phyloP scores from a whole-genome alignment of 345 rosid genomes.

The Garcia nutans region DNA sequence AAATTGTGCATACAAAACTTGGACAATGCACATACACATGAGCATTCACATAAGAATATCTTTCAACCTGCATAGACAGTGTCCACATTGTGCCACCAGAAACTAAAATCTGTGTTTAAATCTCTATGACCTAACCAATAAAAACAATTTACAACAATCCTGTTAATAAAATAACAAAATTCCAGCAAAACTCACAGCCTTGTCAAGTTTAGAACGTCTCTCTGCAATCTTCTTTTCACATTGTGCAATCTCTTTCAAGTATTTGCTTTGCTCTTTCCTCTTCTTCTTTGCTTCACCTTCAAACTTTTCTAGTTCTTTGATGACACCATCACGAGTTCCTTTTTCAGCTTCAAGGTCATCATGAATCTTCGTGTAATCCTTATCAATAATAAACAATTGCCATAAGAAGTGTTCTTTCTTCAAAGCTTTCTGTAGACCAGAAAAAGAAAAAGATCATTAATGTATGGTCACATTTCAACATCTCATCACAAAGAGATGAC shows the following conservation, averaged over 20 bases:
- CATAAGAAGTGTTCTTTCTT: conserved; percentile 80
- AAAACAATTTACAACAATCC: neutral
- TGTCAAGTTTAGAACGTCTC: conserved; percentile 62
- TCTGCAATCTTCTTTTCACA: conserved; percentile 82
- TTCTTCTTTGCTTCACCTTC: conserved; percentile 59
- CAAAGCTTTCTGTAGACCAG: conserved; percentile 70
- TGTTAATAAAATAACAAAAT: conserved; percentile 3
- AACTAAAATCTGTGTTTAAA: neutral
- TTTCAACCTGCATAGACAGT: neutral
- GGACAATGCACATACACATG: neutral
- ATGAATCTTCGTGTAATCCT: conserved; percentile 56
- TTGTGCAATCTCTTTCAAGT: conserved; percentile 72
- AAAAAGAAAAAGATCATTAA: neutral
- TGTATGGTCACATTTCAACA: neutral
- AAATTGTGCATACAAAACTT: neutral
- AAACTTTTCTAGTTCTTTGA: conserved; percentile 61
- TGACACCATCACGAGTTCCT: conserved; percentile 54
- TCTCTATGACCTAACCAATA: neutral
- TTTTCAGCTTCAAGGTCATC: conserved; percentile 70
- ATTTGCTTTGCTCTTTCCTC: conserved; percentile 74
- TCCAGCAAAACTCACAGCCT: conserved; percentile 52
- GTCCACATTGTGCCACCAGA: neutral
- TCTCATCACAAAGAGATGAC: conserved; percentile 13
- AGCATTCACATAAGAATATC: neutral
- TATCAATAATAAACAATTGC: conserved; percentile 78